Percentiles rank a stretch among this genome's conserved stretches.
Evolutionary conservation across 2,329 filamentous ascomycete genomes (phyloP).

Genomic region (Fusarium nygamai): DNA sequence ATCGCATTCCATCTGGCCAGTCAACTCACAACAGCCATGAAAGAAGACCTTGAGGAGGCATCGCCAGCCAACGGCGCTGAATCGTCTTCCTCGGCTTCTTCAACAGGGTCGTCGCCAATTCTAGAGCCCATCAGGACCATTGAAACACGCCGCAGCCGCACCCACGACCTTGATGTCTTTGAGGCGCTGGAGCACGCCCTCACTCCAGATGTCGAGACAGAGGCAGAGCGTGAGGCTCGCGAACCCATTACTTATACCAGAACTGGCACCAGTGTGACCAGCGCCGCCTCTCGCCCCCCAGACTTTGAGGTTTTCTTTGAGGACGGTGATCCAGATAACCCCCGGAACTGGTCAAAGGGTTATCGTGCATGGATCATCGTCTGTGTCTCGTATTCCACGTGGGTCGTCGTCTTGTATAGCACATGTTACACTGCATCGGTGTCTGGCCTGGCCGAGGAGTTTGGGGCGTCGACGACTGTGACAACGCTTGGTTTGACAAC

Average conservation of each 20-base stretch:
- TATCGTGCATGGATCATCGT: conserved; percentile 55
- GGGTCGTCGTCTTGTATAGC: conserved; percentile 74
- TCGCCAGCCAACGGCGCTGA: conserved; percentile 23
- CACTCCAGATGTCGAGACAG: conserved; percentile 51
- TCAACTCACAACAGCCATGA: conserved; percentile 23
- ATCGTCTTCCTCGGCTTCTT: conserved; percentile 27
- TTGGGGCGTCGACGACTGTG: conserved; percentile 67
- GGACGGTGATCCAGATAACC: conserved; percentile 70
- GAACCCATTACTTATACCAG: conserved; percentile 58
- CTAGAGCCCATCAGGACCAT: conserved; percentile 41
- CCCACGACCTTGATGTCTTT: conserved; percentile 43
- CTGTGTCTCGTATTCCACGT: conserved; percentile 58
- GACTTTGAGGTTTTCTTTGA: conserved; percentile 80
- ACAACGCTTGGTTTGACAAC: conserved; percentile 81
- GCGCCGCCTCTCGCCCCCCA: conserved; percentile 57
- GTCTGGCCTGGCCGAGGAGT: conserved; percentile 74
- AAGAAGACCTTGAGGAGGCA: conserved; percentile 33
- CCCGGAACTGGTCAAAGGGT: conserved; percentile 72
- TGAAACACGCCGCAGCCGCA: conserved; percentile 34
- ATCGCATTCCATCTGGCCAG: not conserved
- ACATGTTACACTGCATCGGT: conserved; percentile 82
- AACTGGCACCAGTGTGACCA: conserved; percentile 55
- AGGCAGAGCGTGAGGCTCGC: conserved; percentile 51
- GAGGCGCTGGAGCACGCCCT: conserved; percentile 52
- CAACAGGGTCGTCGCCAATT: conserved; percentile 30